phyloP scores from a whole-genome alignment of 768 basidiomycete genomes.

The Russula ochroleuca region DNA sequence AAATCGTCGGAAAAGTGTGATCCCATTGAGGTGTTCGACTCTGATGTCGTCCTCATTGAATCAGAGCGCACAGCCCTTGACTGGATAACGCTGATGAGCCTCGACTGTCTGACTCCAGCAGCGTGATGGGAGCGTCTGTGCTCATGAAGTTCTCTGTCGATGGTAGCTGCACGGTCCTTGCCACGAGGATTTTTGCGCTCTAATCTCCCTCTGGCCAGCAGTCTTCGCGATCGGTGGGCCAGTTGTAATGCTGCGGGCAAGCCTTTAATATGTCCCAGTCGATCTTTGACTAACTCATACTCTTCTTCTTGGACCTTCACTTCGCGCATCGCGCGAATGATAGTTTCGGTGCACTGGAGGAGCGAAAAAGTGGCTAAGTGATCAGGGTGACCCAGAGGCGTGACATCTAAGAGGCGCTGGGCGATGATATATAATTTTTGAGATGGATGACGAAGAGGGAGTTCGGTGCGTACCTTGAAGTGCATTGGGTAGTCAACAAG shows the following conservation, averaged over 20 bases:
- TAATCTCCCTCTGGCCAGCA: conserved; percentile 65
- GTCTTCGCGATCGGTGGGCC: conserved; percentile 65
- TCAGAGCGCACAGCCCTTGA: conserved; percentile 22
- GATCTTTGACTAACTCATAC: conserved; percentile 65
- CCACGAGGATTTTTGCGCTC: conserved; percentile 41
- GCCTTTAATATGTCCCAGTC: conserved; percentile 57
- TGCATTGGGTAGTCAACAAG: conserved; percentile 65
- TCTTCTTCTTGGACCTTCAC: conserved; percentile 86
- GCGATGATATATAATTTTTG: conserved; percentile 17
- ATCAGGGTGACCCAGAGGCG: conserved; percentile 66
- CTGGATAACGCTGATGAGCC: conserved; percentile 21
- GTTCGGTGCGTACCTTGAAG: conserved; percentile 57
- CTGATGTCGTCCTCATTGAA: conserved; percentile 25
- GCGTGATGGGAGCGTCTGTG: not conserved
- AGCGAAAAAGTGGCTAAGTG: conserved; percentile 64
- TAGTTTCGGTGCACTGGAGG: conserved; percentile 60
- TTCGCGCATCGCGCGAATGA: conserved; percentile 75
- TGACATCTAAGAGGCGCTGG: conserved; percentile 66
- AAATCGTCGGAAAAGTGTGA: conserved; percentile 17
- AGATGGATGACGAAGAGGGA: not conserved
- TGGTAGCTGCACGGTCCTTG: not conserved
- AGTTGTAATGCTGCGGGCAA: conserved; percentile 51
- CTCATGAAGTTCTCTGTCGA: not conserved
- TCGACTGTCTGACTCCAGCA: conserved; percentile 23
- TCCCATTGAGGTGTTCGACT: conserved; percentile 20